These are phyloP conservation scores for Limtongia smithiae DNA, from an alignment of 805 yeast species.

Conservation along the genomic window DNA sequence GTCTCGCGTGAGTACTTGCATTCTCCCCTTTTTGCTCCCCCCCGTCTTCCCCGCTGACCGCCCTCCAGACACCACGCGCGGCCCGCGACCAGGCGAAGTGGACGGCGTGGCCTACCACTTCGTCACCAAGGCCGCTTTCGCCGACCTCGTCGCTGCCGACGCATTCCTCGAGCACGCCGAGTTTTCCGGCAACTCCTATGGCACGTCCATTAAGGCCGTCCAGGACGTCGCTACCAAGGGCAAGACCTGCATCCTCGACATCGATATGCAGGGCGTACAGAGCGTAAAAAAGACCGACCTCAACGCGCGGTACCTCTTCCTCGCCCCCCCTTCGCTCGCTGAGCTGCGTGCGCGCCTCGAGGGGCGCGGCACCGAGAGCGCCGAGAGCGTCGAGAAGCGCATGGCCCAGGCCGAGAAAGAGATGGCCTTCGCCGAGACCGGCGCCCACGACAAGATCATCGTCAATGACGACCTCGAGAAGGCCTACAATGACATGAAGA, in stretches of 20 bases:
- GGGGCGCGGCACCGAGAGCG: conserved; percentile 93
- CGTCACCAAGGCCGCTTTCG: conserved; percentile 73
- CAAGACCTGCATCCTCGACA: conserved; percentile 84
- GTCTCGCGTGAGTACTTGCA: conserved; percentile 57
- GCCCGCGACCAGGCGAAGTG: conserved; percentile 86
- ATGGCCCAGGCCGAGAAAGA: conserved; percentile 83
- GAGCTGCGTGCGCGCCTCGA: conserved; percentile 68
- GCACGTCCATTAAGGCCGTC: conserved; percentile 85
- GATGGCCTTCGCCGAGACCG: conserved; percentile 77
- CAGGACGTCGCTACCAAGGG: conserved; percentile 55
- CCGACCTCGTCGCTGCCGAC: conserved; percentile 64
- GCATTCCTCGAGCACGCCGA: conserved; percentile 97
- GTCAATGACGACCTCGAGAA: conserved; percentile 89
- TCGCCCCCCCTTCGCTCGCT: conserved; percentile 91
- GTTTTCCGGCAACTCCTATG: conserved; percentile 96
- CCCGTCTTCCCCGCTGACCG: not conserved
- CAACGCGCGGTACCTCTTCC: conserved; percentile 78
- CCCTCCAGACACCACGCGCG: conserved; percentile 72
- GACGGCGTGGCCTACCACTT: conserved; percentile 90
- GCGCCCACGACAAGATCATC: conserved; percentile 85
- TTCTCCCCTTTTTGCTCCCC: not conserved
- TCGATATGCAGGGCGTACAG: conserved; percentile 98
- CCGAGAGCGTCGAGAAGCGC: conserved; percentile 79
- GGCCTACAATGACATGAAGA: conserved; percentile 78
- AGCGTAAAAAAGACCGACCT: conserved; percentile 78